phyloP scores from a whole-genome alignment of 2,329 filamentous ascomycete genomes.

The Thielaviopsis punctulata region DNA sequence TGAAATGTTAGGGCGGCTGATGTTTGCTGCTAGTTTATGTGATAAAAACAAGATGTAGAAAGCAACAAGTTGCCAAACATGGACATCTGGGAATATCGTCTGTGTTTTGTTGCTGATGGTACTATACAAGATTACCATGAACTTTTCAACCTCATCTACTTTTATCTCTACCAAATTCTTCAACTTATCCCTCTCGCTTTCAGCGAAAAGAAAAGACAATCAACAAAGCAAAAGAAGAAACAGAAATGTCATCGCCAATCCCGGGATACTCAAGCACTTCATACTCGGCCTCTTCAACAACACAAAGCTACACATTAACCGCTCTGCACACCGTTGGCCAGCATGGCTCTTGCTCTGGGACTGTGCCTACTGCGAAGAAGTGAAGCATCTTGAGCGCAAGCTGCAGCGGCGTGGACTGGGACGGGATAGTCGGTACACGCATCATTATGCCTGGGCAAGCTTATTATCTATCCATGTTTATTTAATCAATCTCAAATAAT shows the following conservation, averaged over 20 bases:
- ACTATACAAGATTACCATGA: too few species aligned
- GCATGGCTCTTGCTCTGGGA: slow-evolving; percentile 5
- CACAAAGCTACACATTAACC: neutral
- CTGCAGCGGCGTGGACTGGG: slow-evolving; percentile 2
- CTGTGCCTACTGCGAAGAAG: slow-evolving; percentile 7
- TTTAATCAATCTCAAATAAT: neutral
- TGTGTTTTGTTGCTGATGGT: too few species aligned
- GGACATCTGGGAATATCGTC: too few species aligned
- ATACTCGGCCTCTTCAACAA: neutral
- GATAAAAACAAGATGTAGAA: too few species aligned
- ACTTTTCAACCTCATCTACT: too few species aligned
- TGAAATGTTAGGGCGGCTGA: too few species aligned
- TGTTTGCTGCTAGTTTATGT: too few species aligned
- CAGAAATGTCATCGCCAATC: neutral
- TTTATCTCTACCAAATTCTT: too few species aligned
- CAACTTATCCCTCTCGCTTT: neutral
- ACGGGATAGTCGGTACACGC: slow-evolving; percentile 2
- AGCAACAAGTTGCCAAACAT: too few species aligned
- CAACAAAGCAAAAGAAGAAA: neutral
- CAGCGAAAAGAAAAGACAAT: neutral
- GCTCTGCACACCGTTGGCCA: neutral
- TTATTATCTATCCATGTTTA: neutral
- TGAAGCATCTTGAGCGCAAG: slow-evolving; percentile 1
- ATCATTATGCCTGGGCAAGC: slow-evolving; percentile 6
- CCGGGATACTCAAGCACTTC: neutral